Percentiles rank a stretch among this genome's conserved stretches.
phyloP scores from a whole-genome alignment of 768 basidiomycete genomes.

The Boletus eberwhitei region DNA sequence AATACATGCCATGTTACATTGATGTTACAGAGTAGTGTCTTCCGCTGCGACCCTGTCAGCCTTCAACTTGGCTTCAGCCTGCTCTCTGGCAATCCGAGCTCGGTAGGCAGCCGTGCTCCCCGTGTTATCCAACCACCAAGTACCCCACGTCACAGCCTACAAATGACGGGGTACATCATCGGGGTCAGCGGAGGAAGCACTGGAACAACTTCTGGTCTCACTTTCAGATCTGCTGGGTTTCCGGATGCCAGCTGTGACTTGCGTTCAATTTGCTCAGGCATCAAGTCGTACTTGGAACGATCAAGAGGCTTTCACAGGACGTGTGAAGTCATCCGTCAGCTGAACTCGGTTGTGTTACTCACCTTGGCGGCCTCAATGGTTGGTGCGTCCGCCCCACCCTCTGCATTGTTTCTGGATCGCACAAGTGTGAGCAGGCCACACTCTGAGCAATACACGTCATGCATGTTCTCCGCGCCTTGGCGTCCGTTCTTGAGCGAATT shows the following conservation, averaged over 20 bases:
- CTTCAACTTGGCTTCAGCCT: conserved; percentile 3
- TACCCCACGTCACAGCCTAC: conserved; percentile 5
- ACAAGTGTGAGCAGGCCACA: conserved; percentile 11
- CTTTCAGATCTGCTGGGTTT: not conserved
- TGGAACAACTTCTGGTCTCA: not conserved
- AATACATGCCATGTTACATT: not conserved
- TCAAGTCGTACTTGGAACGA: conserved; percentile 13
- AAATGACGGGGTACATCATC: not conserved
- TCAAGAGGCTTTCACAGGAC: conserved; percentile 5
- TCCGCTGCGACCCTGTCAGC: not conserved
- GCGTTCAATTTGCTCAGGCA: conserved; percentile 2
- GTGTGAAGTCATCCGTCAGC: not conserved
- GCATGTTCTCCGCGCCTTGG: conserved; percentile 17
- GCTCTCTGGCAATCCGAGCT: conserved; percentile 8
- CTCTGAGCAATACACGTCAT: conserved; percentile 19
- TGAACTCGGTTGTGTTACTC: not conserved
- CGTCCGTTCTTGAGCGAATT: conserved; percentile 11
- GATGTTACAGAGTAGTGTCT: not conserved
- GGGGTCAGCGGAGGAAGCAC: not conserved
- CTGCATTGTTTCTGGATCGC: conserved; percentile 14
- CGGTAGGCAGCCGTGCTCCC: conserved; percentile 15
- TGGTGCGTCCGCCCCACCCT: conserved; percentile 13
- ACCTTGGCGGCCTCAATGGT: conserved; percentile 8
- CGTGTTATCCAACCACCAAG: conserved; percentile 13
- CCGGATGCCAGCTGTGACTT: not conserved